Percentiles rank a stretch among this genome's conserved stretches.
Conservation (phyloP, 2,329 filamentous ascomycete genomes). For the Falciphora oryzae region DNA sequence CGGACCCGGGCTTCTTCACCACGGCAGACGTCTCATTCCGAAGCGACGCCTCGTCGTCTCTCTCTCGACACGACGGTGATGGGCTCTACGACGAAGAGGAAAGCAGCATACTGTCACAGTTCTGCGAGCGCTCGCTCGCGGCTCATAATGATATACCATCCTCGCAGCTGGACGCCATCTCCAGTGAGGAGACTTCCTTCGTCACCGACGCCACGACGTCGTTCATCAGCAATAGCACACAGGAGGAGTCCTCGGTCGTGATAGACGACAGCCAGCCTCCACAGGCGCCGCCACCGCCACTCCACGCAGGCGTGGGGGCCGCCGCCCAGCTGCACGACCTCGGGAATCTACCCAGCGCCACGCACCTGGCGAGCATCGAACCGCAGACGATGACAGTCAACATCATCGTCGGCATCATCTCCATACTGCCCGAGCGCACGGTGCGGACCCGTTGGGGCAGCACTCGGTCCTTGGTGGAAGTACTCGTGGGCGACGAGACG, state of each 20-base stretch:
- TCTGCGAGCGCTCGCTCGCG: conserved; percentile 73
- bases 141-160: conserved; percentile 61
- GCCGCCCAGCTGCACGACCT: conserved; percentile 53
- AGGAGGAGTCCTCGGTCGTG: conserved; percentile 5
- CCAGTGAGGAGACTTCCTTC: conserved; percentile 25
- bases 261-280: not conserved
- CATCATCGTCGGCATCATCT: conserved; percentile 73
- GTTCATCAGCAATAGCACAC: conserved; percentile 28
- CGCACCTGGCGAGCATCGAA: conserved; percentile 57
- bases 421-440: conserved; percentile 59
- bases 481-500: conserved; percentile 82
- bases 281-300: conserved; percentile 7
- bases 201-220: conserved; percentile 27
- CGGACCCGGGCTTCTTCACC: conserved; percentile 36
- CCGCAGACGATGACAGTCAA: conserved; percentile 81
- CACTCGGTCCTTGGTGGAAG: conserved; percentile 62
- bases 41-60: conserved; percentile 6
- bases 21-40: conserved; percentile 33
- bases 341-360: conserved; percentile 62
- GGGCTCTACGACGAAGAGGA: not conserved
- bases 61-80: conserved; percentile 26
- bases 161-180: conserved; percentile 43
- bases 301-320: conserved; percentile 18
- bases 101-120: conserved; percentile 46
- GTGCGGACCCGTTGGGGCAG: conserved; percentile 62